phyloP scores from a whole-genome alignment of 2,329 filamentous ascomycete genomes.

The Aspergillus arachidicola region DNA sequence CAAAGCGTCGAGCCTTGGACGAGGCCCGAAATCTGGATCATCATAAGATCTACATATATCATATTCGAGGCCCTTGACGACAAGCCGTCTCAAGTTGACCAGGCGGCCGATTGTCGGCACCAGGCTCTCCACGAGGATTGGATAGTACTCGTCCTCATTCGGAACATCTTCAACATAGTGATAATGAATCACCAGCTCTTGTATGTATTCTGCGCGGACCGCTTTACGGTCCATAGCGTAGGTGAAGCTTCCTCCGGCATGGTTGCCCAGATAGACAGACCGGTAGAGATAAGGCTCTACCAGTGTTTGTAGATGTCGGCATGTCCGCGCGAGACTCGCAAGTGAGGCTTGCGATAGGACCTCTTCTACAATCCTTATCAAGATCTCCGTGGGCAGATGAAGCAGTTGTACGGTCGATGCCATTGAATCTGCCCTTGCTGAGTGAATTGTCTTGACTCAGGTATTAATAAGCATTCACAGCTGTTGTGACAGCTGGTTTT shows the following conservation, averaged over 20 bases:
- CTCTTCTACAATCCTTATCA: neutral
- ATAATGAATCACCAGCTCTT: conserved; percentile 8
- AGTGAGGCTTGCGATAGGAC: conserved; percentile 1
- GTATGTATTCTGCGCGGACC: neutral
- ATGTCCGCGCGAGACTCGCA: conserved; percentile 3
- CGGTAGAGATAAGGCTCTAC: conserved; percentile 6
- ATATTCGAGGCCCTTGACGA: conserved; percentile 11
- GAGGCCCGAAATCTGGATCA: neutral
- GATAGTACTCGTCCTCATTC: conserved; percentile 7
- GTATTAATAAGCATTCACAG: neutral
- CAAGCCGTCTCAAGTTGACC: conserved; percentile 1
- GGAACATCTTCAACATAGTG: conserved; percentile 2
- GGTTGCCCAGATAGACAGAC: conserved; percentile 7
- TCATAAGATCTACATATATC: neutral
- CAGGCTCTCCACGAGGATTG: conserved; percentile 3
- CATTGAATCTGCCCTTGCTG: neutral
- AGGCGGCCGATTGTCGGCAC: conserved; percentile 3
- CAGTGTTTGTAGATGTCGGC: neutral
- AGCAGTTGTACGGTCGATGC: neutral
- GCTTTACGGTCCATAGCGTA: conserved; percentile 2
- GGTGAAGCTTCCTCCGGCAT: neutral
- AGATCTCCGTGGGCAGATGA: neutral
- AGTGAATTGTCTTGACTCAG: neutral
- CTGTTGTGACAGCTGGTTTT: neutral
- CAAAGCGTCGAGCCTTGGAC: neutral